A percentile compares a stretch with the other conserved stretches of the same genome.
These are phyloP conservation scores for Phylloporus rhodoxanthus DNA, from an alignment of 768 basidiomycete genomes.

Conservation along the genomic window DNA sequence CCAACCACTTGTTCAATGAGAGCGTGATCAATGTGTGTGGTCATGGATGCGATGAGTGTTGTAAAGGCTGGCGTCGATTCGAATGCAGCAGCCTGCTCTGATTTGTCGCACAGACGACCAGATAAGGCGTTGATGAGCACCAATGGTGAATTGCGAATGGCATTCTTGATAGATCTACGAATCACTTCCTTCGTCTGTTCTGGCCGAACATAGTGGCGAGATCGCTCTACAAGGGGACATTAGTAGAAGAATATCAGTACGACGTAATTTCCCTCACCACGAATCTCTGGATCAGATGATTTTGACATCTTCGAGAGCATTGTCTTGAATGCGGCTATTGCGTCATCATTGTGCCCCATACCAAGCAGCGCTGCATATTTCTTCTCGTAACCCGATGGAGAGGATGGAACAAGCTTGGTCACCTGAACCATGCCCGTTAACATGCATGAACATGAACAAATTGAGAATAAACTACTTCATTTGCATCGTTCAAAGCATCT, in stretches of 20 bases:
- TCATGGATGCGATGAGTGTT: neutral
- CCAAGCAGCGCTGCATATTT: neutral
- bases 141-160: neutral
- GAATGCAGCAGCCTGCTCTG: neutral
- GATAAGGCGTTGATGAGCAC: neutral
- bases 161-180: neutral
- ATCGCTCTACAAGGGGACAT: neutral
- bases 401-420: neutral
- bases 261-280: neutral
- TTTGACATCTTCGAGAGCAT: neutral
- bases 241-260: neutral
- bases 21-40: neutral
- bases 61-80: neutral
- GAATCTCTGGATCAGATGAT: neutral
- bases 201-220: neutral
- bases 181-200: neutral
- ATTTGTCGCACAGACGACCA: neutral
- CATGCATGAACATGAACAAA: too few species aligned
- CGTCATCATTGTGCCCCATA: neutral
- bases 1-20: neutral
- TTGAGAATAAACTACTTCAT: neutral
- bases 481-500: constrained; percentile 1
- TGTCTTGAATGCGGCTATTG: neutral
- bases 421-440: neutral
- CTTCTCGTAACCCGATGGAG: neutral